A percentile compares a stretch with the other conserved stretches of the same genome.
These are phyloP conservation scores for Purshia tridentata DNA, from an alignment of 306 rosid genomes.

Conservation along the genomic window DNA sequence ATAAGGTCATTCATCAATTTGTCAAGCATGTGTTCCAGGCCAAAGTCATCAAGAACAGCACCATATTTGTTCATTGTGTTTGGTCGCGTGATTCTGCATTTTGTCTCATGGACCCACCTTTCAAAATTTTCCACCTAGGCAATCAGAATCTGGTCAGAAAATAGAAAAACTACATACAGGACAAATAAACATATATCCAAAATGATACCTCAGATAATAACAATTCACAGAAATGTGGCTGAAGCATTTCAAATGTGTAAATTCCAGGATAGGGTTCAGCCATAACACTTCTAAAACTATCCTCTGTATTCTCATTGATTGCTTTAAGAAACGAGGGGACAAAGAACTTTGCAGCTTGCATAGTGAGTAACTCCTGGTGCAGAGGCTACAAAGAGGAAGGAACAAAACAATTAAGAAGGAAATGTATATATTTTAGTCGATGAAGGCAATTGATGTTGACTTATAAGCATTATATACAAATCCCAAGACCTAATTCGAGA, in stretches of 20 bases:
- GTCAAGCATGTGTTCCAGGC: constrained; percentile 78
- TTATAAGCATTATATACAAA: constrained; percentile 23
- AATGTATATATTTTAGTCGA: neutral
- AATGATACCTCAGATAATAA: constrained; percentile 77
- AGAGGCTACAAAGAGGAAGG: constrained; percentile 54
- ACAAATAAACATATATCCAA: constrained; percentile 15
- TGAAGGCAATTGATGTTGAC: constrained; percentile 5
- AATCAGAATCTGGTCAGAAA: constrained; percentile 62
- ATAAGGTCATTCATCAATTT: constrained; percentile 74
- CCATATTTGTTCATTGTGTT: constrained; percentile 90
- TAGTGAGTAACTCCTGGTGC: constrained; percentile 60
- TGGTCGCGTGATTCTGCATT: constrained; percentile 84
- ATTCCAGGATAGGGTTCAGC: constrained; percentile 61
- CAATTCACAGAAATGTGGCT: constrained; percentile 75
- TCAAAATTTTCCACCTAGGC: constrained; percentile 91
- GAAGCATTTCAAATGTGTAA: constrained; percentile 84
- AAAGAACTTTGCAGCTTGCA: constrained; percentile 70
- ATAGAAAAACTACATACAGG: constrained; percentile 31
- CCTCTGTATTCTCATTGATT: constrained; percentile 64
- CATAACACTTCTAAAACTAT: constrained; percentile 61
- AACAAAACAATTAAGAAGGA: constrained; percentile 21
- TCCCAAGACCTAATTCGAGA: constrained; percentile 19
- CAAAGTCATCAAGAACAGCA: constrained; percentile 96
- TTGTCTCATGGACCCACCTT: constrained; percentile 77
- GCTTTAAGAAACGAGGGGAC: constrained; percentile 88